These are phyloP conservation scores for Sphenostylis stenocarpa DNA, from an alignment of 306 rosid genomes.

Conservation along the genomic window DNA sequence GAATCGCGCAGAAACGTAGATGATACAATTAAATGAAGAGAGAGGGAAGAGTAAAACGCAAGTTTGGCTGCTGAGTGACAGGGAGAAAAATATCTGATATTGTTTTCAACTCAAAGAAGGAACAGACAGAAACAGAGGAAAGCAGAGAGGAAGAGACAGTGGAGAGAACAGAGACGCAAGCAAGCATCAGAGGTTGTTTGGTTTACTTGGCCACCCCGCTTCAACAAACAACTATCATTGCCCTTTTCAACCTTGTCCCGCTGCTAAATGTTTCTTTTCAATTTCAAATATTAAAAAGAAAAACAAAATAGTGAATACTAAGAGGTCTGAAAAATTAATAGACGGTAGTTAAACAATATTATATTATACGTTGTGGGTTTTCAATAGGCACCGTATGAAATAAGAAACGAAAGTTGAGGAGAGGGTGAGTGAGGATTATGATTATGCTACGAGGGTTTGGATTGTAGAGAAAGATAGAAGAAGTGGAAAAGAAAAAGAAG, in stretches of 20 bases:
- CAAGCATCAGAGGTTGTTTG: constrained; percentile 23
- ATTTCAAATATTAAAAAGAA: background rate
- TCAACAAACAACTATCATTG: constrained; percentile 41
- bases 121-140: constrained; percentile 36
- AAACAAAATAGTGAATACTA: background rate
- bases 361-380: background rate
- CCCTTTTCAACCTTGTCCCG: constrained; percentile 46
- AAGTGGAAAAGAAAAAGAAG: background rate
- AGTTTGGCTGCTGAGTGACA: constrained; percentile 11
- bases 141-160: constrained; percentile 21
- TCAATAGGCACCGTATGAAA: background rate
- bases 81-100: constrained; percentile 8
- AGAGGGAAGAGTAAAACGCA: background rate
- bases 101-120: background rate
- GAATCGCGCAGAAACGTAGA: constrained; percentile 3
- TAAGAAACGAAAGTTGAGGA: constrained; percentile 13
- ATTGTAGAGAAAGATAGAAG: background rate
- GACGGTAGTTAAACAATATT: background rate
- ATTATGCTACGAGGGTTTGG: constrained; percentile 25
- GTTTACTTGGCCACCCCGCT: constrained; percentile 45
- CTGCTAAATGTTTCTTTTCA: constrained; percentile 4
- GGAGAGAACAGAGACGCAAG: constrained; percentile 27
- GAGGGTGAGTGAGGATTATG: constrained; percentile 28
- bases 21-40: constrained; percentile 16
- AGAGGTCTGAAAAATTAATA: background rate